A percentile compares a stretch with the other conserved stretches of the same genome.
These are phyloP conservation scores for Fusarium proliferatum DNA, from an alignment of 2,329 filamentous ascomycete species.

Conservation along the genomic window DNA sequence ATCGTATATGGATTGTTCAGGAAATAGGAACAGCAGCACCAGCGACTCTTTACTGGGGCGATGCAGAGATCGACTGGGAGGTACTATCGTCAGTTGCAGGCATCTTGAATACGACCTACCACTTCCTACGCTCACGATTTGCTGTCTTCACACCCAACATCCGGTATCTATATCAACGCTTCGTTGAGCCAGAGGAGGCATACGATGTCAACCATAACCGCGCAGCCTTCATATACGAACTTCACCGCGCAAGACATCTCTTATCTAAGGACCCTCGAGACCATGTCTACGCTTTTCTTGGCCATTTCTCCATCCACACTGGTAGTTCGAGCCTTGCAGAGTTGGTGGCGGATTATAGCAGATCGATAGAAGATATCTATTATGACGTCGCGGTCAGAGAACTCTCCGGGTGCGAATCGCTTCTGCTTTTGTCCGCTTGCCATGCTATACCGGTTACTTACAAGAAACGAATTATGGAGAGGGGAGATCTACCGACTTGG, in stretches of 20 bases:
- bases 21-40: conserved; percentile 51
- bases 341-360: conserved; percentile 47
- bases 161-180: conserved; percentile 48
- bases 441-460: conserved; percentile 35
- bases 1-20: conserved; percentile 53
- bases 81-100: conserved; percentile 46
- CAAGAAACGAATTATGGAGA: conserved; percentile 6
- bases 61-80: conserved; percentile 49
- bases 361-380: conserved; percentile 47
- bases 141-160: conserved; percentile 49
- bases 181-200: conserved; percentile 47
- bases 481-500: conserved; percentile 48
- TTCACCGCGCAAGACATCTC: conserved; percentile 50
- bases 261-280: conserved; percentile 49
- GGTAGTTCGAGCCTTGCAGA: conserved; percentile 38
- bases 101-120: conserved; percentile 49
- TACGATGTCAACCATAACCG: conserved; percentile 48
- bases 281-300: conserved; percentile 51
- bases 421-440: conserved; percentile 48
- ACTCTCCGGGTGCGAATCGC: conserved; percentile 44
- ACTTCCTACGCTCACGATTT: conserved; percentile 47
- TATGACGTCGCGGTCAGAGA: conserved; percentile 48
- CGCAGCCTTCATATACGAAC: conserved; percentile 51
- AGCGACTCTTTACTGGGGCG: conserved; percentile 51
- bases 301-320: conserved; percentile 48